A percentile compares a stretch with the other conserved stretches of the same genome.
phyloP scores from a whole-genome alignment of 768 basidiomycete genomes.

The Termitomyces titanicus region DNA sequence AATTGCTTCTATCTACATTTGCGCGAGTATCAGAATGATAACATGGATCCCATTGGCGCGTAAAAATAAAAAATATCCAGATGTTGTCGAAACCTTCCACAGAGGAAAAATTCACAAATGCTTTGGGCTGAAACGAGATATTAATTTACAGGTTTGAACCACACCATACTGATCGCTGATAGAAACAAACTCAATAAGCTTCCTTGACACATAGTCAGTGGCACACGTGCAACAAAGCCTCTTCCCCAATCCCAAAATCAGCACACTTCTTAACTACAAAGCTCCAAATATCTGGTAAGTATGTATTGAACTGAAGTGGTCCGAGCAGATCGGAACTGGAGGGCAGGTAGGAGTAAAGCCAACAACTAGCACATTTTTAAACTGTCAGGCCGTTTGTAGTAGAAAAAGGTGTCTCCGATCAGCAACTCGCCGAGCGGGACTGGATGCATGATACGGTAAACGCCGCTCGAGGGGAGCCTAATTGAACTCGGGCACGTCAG shows the following conservation, averaged over 20 bases:
- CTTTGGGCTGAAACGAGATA: no score
- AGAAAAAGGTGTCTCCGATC: neutral
- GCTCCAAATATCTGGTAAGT: neutral
- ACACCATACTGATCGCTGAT: neutral
- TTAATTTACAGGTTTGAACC: neutral
- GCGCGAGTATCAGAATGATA: no score
- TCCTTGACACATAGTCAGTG: neutral
- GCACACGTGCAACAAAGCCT: neutral
- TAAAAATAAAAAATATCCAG: no score
- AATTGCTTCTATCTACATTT: no score
- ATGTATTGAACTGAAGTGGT: neutral
- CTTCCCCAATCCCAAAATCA: neutral
- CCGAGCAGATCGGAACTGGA: slow-evolving; percentile 9
- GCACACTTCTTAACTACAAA: neutral
- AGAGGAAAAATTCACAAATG: neutral
- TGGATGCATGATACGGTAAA: slow-evolving; percentile 5
- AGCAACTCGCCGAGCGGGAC: neutral
- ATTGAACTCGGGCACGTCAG: slow-evolving; percentile 5
- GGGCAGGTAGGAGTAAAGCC: neutral
- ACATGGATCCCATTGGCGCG: no score
- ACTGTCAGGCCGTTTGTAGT: neutral
- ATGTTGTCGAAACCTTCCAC: no score
- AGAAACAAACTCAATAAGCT: neutral
- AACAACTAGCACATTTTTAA: neutral
- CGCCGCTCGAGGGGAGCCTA: slow-evolving; percentile 7